Evolutionary conservation across 768 basidiomycete genomes (phyloP).

Genomic region (Porphyrellus cyaneotinctus): DNA sequence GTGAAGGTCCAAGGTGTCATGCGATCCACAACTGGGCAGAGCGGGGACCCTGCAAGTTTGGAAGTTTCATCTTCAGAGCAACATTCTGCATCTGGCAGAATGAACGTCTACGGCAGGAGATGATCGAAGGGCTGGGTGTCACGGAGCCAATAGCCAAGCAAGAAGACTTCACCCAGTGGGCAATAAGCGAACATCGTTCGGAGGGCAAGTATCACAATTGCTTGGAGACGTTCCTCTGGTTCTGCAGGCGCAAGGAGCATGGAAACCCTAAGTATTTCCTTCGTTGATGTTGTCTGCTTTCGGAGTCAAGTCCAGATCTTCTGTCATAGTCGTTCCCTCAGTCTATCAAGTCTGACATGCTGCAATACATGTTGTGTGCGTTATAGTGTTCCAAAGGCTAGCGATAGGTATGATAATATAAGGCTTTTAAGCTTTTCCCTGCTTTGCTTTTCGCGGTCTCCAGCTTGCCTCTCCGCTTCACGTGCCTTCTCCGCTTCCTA

Average conservation of each 20-base stretch:
- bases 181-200: neutral
- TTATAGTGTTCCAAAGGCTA: no score
- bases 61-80: neutral
- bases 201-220: constrained; percentile 5
- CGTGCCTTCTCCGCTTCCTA: no score
- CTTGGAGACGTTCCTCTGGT: constrained; percentile 9
- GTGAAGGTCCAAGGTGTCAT: neutral
- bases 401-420: no score
- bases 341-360: no score
- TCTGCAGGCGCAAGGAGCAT: neutral
- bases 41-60: neutral
- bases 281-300: no score
- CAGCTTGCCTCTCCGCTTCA: no score
- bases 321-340: no score
- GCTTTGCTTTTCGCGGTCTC: no score
- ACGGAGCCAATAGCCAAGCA: neutral
- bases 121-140: neutral
- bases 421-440: no score
- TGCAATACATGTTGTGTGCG: no score
- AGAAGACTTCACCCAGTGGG: constrained; percentile 2
- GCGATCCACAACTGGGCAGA: accelerated
- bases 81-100: neutral
- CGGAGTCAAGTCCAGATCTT: no score
- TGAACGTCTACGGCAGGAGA: neutral
- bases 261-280: neutral